These are phyloP conservation scores for Aschersonia sp. DNA, from an alignment of 2,329 filamentous ascomycete genomes.

Conservation along the genomic window DNA sequence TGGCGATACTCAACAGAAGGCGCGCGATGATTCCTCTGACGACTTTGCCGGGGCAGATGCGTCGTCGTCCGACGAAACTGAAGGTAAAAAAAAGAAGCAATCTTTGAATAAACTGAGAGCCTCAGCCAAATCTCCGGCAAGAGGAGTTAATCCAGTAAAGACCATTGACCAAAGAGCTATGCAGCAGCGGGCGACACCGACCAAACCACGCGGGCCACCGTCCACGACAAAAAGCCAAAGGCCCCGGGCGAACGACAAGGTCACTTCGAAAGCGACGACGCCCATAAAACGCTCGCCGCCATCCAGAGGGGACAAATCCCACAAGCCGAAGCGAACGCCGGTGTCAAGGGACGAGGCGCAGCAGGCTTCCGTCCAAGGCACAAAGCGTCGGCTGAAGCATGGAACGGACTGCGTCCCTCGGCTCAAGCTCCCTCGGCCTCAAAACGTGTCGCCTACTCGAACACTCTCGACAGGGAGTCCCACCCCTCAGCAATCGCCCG, in stretches of 20 bases:
- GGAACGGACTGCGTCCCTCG: no score
- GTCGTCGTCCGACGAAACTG: conserved; percentile 10
- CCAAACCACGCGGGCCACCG: background rate
- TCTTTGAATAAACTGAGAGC: conserved; percentile 10
- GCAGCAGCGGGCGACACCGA: conserved; percentile 3
- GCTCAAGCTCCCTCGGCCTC: no score
- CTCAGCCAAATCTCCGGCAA: conserved; percentile 11
- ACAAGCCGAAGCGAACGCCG: no score
- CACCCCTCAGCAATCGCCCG: no score
- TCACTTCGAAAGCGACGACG: no score
- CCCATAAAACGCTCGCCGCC: no score
- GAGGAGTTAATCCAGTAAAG: conserved; percentile 10
- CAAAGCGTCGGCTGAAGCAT: no score
- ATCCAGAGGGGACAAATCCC: no score
- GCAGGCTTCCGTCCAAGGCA: no score
- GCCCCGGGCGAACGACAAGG: background rate
- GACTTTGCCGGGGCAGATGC: conserved; percentile 17
- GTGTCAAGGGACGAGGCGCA: no score
- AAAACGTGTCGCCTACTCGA: no score
- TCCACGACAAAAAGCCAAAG: background rate
- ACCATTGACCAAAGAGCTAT: conserved; percentile 16
- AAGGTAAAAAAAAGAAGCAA: conserved; percentile 21
- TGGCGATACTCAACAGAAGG: conserved; percentile 12
- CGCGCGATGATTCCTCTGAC: conserved; percentile 17
- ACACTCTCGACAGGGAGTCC: no score